A percentile compares a stretch with the other conserved stretches of the same genome.
Evolutionary conservation across 805 yeast genomes (phyloP).

Genomic region (Starmerella etchellsii): DNA sequence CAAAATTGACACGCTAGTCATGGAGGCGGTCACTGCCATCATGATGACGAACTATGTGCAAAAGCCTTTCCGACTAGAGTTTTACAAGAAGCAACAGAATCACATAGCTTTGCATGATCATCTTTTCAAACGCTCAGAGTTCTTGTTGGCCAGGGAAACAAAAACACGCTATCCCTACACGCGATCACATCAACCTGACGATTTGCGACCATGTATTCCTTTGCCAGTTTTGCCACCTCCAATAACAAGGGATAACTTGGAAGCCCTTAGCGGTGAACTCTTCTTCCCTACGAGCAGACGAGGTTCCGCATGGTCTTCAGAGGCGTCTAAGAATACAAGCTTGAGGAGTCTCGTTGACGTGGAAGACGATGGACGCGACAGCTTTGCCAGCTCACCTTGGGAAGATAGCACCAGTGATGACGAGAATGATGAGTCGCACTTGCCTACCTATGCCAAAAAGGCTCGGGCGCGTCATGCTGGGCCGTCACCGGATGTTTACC

Average conservation of each 20-base stretch:
- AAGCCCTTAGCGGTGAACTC: background rate
- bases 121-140: conserved; percentile 69
- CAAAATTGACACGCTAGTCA: conserved; percentile 9
- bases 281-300: background rate
- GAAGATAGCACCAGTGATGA: background rate
- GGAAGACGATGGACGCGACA: background rate
- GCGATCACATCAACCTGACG: conserved; percentile 1
- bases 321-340: conserved; percentile 4
- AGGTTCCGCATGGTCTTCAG: background rate
- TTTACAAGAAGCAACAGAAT: conserved; percentile 42
- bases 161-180: conserved; percentile 8
- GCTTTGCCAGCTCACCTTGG: background rate
- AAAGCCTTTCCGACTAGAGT: conserved; percentile 35
- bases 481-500: conserved; percentile 7
- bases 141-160: conserved; percentile 34
- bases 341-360: conserved; percentile 3
- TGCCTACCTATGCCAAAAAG: background rate
- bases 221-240: conserved; percentile 12
- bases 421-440: background rate
- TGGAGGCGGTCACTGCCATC: conserved; percentile 43
- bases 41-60: conserved; percentile 47
- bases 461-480: background rate
- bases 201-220: conserved; percentile 9
- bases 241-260: conserved; percentile 7
- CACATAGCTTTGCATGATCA: conserved; percentile 66